These are phyloP conservation scores for Aspergillus hortae DNA, from an alignment of 2,329 filamentous ascomycete genomes.

Conservation along the genomic window DNA sequence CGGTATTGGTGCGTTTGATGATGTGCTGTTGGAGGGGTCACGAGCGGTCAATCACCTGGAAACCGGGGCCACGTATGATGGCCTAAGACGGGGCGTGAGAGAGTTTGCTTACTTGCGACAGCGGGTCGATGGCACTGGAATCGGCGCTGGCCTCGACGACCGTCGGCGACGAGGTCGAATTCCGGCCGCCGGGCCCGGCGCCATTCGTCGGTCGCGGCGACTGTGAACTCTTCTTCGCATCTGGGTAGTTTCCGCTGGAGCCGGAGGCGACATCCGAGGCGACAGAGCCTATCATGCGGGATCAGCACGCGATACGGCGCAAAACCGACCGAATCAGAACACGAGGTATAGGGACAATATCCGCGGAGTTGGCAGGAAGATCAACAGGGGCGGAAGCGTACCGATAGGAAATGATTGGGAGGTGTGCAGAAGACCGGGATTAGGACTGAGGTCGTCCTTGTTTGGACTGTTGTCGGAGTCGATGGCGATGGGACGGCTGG, in stretches of 20 bases:
- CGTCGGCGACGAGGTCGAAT: conserved; percentile 23
- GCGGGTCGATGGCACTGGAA: conserved; percentile 58
- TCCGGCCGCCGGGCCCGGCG: conserved; percentile 14
- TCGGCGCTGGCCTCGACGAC: conserved; percentile 28
- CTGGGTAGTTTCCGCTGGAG: conserved; percentile 26
- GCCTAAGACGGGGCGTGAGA: not conserved
- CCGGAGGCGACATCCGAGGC: conserved; percentile 29
- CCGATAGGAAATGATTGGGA: conserved; percentile 24
- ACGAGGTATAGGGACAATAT: not conserved
- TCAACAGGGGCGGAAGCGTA: conserved; percentile 17
- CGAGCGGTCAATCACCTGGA: not conserved
- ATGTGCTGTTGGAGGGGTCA: conserved; percentile 49
- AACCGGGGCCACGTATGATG: not conserved
- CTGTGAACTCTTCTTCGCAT: conserved; percentile 20
- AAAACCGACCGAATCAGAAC: not conserved
- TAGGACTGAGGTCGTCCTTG: conserved; percentile 10
- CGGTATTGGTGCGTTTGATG: conserved; percentile 64
- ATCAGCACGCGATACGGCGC: not conserved
- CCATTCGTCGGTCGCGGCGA: conserved; percentile 17
- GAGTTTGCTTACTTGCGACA: conserved; percentile 56
- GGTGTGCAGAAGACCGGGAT: conserved; percentile 11
- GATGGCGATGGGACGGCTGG: conserved; percentile 5
- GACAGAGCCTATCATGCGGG: conserved; percentile 20
- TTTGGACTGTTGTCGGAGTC: conserved; percentile 3
- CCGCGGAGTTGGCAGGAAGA: conserved; percentile 6